Evolutionary conservation across 345 rosid genomes (phyloP), one percentile per base, ranked within the genome.

Genomic region (Melastoma malabathricum): DNA sequence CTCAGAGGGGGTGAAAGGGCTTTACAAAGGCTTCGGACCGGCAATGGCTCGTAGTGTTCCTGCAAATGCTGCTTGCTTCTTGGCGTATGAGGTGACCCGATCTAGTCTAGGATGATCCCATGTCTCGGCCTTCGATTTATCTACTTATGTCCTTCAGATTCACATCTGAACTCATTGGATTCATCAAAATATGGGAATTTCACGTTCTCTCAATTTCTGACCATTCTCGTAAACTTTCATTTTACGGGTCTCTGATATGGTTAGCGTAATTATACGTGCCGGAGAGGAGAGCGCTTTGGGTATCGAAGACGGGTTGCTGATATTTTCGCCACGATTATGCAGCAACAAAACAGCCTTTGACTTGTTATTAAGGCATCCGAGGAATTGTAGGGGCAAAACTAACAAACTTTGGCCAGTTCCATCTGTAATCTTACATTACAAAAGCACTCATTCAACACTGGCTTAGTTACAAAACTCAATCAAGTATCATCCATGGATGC

Each of bases 1-100:
- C 17, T 63, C 86, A 0, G 97, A 93, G 64, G 95, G 99, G 29
- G 69, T 74, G 53, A 93, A 88, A 70, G 99, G 99, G 48, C 63
- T 93, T 64, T 93, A 88, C 79, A 88, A 75, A 67, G 99, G 99
- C 22, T 93, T 93, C 20, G 83, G 94, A 49, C 90, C 97, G 25
- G 97, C 99, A 45, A 84, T 93, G 99, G 94, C 74, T 12, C 73
- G 95, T 57, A 93, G 99, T 58, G 70, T 93, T 44, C 97, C 97
- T 23, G 99, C 99, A 17, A 93, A 93, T 76, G 97, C 95, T 34
- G 99, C 95, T 15, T 88, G 95, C 63, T 93, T 93, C 90, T 74
- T 88, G 80, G 97, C 86, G 6, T 83, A 77, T 48, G 99, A 93
- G 65, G 67, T 93, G 66, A 78, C 85, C 17, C 85, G 81, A 56